Base-by-base conservation (phyloP, 1,139 yeast species). In the Kluyveromyces sp. region DNA sequence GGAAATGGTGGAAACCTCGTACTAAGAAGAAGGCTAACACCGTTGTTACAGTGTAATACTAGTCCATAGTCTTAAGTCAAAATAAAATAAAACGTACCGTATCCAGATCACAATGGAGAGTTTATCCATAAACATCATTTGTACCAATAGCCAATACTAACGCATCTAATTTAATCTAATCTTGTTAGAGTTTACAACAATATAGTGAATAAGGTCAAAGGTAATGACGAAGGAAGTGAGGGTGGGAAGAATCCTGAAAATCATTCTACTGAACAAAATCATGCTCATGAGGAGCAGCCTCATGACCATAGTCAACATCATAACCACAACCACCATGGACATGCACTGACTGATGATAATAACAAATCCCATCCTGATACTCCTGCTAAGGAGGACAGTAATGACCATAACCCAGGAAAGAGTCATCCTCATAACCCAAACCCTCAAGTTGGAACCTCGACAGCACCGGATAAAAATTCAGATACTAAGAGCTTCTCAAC, bases 151-250 rank as follows among this genome's bases (percentile, higher is more conserved):
- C 43, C 39, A 29, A 34, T 41, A 41, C 43, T 41, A 41, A 41
- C 43, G 33, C 27, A 40, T 40, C 25, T 8, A 26, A 37, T 21
- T 28, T 25, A 15, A 35, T 35, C 31, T 28, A 27, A 4, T 39
- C n/a, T 39, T 21, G n/a, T 33, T 34, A 41, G 43, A 10, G 43
- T 41, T 28, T 41, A 41, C 27, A 32, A 34, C 34, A 41, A 41
- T 34, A 34, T 41, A n/a, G 38, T 41, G 34, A 34, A 41, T 25
- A 41, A 41, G 34, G 43, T 41, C 7, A 30, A 34, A 21, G 34
- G 38, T 27, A 33, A 34, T 3, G 39, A 41, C 4, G 38, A 38
- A 6, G 34, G 27, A 6, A 10, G 4, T 7, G 15, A 37, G 15
- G 4, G 10, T 27, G 7, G 31, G 3, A n/a, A 21, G 10, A 28